These are phyloP conservation scores for Nissolia schottii DNA, from an alignment of 306 rosid genomes.

Conservation along the genomic window DNA sequence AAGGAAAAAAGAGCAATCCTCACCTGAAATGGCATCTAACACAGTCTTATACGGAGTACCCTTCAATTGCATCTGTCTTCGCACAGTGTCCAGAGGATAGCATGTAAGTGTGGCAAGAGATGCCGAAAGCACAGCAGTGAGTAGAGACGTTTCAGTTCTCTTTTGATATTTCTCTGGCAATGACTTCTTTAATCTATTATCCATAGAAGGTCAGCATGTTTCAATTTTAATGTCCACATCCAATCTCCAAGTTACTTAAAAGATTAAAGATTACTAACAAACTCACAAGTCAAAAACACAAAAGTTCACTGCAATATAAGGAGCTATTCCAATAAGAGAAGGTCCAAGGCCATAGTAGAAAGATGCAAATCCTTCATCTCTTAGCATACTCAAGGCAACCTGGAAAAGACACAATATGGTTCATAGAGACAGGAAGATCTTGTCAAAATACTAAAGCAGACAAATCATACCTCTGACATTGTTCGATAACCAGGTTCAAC, in stretches of 20 bases:
- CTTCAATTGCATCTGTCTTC: constrained; percentile 94
- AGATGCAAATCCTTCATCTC: constrained; percentile 78
- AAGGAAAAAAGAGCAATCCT: not conserved
- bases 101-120: constrained; percentile 78
- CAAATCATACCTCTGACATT: constrained; percentile 72
- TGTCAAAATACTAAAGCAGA: constrained; percentile 6
- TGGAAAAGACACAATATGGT: constrained; percentile 42
- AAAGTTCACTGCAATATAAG: constrained; percentile 85
- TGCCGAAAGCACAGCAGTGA: constrained; percentile 69
- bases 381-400: constrained; percentile 77
- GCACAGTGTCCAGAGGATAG: constrained; percentile 81
- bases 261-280: not conserved
- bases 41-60: constrained; percentile 82
- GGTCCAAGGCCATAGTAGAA: constrained; percentile 93
- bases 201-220: constrained; percentile 26
- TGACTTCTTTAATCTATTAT: constrained; percentile 73
- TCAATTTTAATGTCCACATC: constrained; percentile 6
- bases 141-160: constrained; percentile 64
- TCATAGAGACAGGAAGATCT: constrained; percentile 16
- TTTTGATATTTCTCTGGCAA: constrained; percentile 76
- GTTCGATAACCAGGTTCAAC: constrained; percentile 90
- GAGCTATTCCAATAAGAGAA: constrained; percentile 83
- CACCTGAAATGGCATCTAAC: constrained; percentile 80
- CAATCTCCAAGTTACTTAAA: constrained; percentile 18
- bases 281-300: constrained; percentile 92